phyloP scores from a whole-genome alignment of 2,329 filamentous ascomycete species.

The Aspergillus hortae region DNA sequence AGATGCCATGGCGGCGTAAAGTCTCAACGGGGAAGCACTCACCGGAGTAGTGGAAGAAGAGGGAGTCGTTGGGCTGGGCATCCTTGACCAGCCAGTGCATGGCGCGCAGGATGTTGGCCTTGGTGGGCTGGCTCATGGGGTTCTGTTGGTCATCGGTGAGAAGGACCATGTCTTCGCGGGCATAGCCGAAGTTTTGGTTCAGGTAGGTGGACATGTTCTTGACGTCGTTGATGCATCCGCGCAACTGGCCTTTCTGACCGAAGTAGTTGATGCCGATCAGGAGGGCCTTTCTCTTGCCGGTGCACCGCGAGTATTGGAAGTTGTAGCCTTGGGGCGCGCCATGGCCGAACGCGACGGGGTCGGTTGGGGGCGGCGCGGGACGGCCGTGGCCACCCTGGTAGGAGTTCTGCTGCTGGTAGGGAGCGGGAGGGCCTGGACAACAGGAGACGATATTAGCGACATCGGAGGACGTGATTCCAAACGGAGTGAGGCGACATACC shows the following conservation, averaged over 20 bases:
- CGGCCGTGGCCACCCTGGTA: constrained; percentile 53
- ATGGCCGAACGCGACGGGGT: constrained; percentile 70
- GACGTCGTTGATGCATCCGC: constrained; percentile 95
- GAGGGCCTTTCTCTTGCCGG: constrained; percentile 80
- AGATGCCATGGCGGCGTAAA: neutral
- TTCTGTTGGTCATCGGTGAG: constrained; percentile 97
- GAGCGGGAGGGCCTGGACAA: neutral
- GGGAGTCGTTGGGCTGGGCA: constrained; percentile 83
- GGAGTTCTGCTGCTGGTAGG: constrained; percentile 45
- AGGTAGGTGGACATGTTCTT: constrained; percentile 94
- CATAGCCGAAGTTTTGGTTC: constrained; percentile 85
- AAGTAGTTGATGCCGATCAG: constrained; percentile 98
- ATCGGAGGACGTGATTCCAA: neutral
- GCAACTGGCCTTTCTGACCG: constrained; percentile 80
- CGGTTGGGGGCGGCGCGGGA: constrained; percentile 64
- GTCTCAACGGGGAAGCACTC: constrained; percentile 26
- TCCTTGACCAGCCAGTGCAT: constrained; percentile 99
- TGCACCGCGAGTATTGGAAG: constrained; percentile 91
- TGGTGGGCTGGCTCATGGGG: constrained; percentile 93
- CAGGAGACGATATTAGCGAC: neutral
- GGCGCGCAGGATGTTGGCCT: constrained; percentile 87
- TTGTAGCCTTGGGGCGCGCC: constrained; percentile 77
- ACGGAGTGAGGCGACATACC: constrained; percentile 24
- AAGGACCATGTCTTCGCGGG: constrained; percentile 93
- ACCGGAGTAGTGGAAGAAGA: constrained; percentile 98